Percentiles rank a stretch among this genome's conserved stretches.
These are phyloP conservation scores for Alternaria triticimaculans DNA, from an alignment of 2,329 filamentous ascomycete genomes.

Conservation along the genomic window DNA sequence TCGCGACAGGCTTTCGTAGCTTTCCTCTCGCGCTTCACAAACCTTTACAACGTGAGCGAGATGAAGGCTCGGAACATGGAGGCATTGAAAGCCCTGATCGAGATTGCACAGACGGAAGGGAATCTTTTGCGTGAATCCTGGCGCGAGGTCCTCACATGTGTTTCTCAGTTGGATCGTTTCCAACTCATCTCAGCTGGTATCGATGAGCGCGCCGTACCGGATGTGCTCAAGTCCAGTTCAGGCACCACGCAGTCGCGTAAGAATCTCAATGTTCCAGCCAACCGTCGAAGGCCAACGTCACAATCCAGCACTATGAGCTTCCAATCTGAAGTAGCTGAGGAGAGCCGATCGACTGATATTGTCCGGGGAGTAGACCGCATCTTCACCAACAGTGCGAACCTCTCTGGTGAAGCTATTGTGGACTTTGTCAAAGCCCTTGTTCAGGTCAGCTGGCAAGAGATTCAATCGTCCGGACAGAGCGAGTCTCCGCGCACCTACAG, in stretches of 20 bases:
- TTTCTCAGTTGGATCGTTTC: constrained; percentile 93
- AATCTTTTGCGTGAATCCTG: constrained; percentile 88
- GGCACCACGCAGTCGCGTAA: constrained; percentile 66
- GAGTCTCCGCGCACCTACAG: constrained; percentile 97
- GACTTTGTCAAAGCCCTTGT: constrained; percentile 92
- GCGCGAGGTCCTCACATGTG: constrained; percentile 93
- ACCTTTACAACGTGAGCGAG: constrained; percentile 92
- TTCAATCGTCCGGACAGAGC: constrained; percentile 94
- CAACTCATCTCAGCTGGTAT: constrained; percentile 95
- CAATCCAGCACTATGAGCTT: constrained; percentile 58
- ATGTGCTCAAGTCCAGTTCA: constrained; percentile 79
- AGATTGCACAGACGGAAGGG: constrained; percentile 91
- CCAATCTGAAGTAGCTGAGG: constrained; percentile 83
- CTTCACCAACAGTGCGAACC: constrained; percentile 93
- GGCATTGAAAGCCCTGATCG: constrained; percentile 87
- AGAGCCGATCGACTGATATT: constrained; percentile 91
- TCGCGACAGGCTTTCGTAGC: constrained; percentile 94
- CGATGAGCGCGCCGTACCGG: constrained; percentile 88
- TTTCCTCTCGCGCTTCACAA: constrained; percentile 90
- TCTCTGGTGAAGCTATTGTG: constrained; percentile 92
- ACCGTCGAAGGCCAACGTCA: constrained; percentile 55
- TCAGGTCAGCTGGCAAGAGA: constrained; percentile 98
- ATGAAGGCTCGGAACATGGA: constrained; percentile 97
- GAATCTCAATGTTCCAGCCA: constrained; percentile 68
- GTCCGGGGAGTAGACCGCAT: constrained; percentile 93